A percentile compares a stretch with the other conserved stretches of the same genome.
Conservation (phyloP, 495 filamentous ascomycete genomes). For the Arthonia radiata region DNA sequence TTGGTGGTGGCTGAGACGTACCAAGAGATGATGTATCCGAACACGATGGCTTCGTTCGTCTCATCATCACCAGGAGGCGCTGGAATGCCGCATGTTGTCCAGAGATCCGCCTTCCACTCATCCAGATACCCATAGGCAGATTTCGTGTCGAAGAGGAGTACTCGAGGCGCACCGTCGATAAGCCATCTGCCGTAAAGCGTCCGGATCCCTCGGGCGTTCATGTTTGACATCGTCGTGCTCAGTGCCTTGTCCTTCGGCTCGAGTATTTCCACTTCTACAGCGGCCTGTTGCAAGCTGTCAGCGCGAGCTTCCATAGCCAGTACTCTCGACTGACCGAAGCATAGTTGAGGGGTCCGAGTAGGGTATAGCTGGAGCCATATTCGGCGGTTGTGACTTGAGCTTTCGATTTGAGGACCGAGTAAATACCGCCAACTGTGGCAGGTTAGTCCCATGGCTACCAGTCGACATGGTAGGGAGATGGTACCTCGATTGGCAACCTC, state of each 20-base stretch:
- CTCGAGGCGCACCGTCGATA: slow-evolving; percentile 84
- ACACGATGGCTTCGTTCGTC: slow-evolving; percentile 93
- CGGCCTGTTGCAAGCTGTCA: slow-evolving; percentile 30
- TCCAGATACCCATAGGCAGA: slow-evolving; percentile 77
- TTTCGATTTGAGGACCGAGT: slow-evolving; percentile 97
- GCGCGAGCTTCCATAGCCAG: too few relatives aligned
- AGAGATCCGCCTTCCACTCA: slow-evolving; percentile 94
- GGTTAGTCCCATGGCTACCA: slow-evolving; percentile 1
- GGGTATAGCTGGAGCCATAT: slow-evolving; percentile 90
- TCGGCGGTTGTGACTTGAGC: slow-evolving; percentile 92
- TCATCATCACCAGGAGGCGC: slow-evolving; percentile 76
- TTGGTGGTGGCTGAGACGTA: slow-evolving; percentile 74
- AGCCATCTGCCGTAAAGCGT: slow-evolving; percentile 91
- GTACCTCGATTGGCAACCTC: slow-evolving; percentile 89
- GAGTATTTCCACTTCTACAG: slow-evolving; percentile 86
- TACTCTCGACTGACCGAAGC: slow-evolving; percentile 47
- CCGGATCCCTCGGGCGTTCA: slow-evolving; percentile 74
- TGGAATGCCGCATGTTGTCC: slow-evolving; percentile 80
- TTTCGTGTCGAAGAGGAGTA: slow-evolving; percentile 82
- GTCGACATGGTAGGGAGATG: slow-evolving; percentile 5
- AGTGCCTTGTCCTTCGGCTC: slow-evolving; percentile 61
- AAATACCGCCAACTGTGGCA: slow-evolving; percentile 72
- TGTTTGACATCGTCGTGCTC: slow-evolving; percentile 58
- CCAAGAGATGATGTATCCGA: slow-evolving; percentile 94
- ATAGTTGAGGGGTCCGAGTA: slow-evolving; percentile 84